Base-by-base conservation (phyloP, 768 basidiomycete species). In the Boletus pseudo-olivaceus region DNA sequence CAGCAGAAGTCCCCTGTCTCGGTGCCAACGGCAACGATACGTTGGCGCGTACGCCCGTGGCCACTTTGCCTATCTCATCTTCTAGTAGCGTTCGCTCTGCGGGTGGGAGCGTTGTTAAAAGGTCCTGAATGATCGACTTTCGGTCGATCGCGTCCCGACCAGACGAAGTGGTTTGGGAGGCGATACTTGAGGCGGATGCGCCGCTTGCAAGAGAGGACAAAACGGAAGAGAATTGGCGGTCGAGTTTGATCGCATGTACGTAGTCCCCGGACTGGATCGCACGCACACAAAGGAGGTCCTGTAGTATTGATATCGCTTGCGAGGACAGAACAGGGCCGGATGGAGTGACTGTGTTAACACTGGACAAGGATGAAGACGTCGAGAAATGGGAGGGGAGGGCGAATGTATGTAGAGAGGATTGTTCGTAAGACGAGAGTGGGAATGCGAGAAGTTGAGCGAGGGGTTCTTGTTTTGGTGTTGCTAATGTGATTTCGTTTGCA, bases 231-330 rank as follows among this genome's bases (percentile, higher is more conserved):
- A 89, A 85, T 60, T 80, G 76, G 47, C 82, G 80, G 67, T 93
- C 89, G 40, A 89, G 75, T 71, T 84, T 86, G 64, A 92, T 81
- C 9, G 89, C 91, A n/a, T 83, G 82, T 0, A 78, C 71, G 61
- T 85, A 84, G 54, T 81, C 79, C 4, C 89, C 90, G 3, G 76
- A 78, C 63, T 90, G 85, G 33, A 93, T 80, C 9, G 92, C 79
- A 10, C 91, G 85, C 15, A 87, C 81, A 56, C 86, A 89, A 29
- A 89, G 76, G n/a, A 93, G 78, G 57, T 93, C 88, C 66, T 90
- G 90, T 0, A 93, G 67, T 14, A 81, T 73, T 6, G 83, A 76
- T 26, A 85, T 66, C 2, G 82, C 79, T 2, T 76, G 61, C 8
- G 76, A 57, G 1, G 83, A 73, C 10, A 85, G 69, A 26, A 47